Evolutionary conservation across 2,329 filamentous ascomycete genomes (phyloP).

Genomic region (Talaromyces sp.): DNA sequence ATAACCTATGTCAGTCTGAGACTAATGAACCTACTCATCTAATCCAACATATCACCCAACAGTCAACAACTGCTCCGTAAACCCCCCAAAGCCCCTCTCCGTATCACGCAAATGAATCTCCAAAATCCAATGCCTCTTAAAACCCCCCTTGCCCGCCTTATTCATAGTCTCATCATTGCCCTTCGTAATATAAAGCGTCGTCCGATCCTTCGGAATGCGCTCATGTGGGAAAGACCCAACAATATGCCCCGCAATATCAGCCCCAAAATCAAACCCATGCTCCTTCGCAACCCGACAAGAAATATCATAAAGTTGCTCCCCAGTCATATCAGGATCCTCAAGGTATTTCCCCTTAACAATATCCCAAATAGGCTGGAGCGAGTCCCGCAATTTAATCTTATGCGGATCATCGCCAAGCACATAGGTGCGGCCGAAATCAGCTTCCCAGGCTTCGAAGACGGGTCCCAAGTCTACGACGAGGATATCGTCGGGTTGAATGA

Average conservation of each 20-base stretch:
- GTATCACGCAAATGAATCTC: constrained; percentile 53
- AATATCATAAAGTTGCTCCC: constrained; percentile 51
- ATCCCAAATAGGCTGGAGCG: constrained; percentile 52
- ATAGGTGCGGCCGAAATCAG: constrained; percentile 58
- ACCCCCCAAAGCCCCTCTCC: constrained; percentile 44
- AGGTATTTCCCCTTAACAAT: constrained; percentile 47
- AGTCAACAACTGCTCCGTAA: constrained; percentile 45
- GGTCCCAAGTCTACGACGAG: constrained; percentile 57
- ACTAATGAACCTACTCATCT: too few relatives aligned
- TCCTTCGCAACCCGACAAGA: constrained; percentile 42
- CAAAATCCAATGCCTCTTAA: constrained; percentile 54
- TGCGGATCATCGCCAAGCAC: constrained; percentile 52
- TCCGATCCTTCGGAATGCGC: constrained; percentile 53
- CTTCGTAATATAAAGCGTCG: constrained; percentile 49
- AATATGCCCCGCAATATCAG: constrained; percentile 52
- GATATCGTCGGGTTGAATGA: constrained; percentile 54
- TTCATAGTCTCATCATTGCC: constrained; percentile 50
- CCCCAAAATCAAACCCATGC: constrained; percentile 51
- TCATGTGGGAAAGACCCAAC: constrained; percentile 57
- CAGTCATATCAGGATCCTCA: constrained; percentile 50
- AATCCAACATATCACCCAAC: constrained; percentile 3
- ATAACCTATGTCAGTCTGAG: too few relatives aligned
- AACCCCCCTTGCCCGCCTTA: constrained; percentile 43
- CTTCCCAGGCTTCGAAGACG: constrained; percentile 57
- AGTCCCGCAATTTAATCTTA: constrained; percentile 50